phyloP scores from a whole-genome alignment of 2,329 filamentous ascomycete genomes.

The Colletotrichum tabaci region DNA sequence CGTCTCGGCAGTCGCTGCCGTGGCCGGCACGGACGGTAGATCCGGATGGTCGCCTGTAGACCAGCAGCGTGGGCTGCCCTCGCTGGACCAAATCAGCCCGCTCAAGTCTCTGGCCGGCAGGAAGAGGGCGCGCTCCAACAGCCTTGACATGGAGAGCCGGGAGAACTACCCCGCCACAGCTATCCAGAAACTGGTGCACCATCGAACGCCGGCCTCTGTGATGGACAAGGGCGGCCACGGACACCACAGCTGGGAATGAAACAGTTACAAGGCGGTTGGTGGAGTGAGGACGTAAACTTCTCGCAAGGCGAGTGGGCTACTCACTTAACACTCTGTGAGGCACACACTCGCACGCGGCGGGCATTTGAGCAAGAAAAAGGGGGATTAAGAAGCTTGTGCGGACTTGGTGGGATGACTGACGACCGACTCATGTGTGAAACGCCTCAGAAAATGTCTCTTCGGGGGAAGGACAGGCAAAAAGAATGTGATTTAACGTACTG shows the following conservation, averaged over 20 bases:
- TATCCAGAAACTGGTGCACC: slow-evolving; percentile 43
- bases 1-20: slow-evolving; percentile 50
- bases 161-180: slow-evolving; percentile 44
- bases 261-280: slow-evolving; percentile 14
- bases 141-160: slow-evolving; percentile 43
- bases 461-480: not conserved
- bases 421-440: slow-evolving; percentile 39
- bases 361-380: not conserved
- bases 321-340: not conserved
- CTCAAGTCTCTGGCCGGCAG: slow-evolving; percentile 38
- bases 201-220: slow-evolving; percentile 37
- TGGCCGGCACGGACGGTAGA: slow-evolving; percentile 45
- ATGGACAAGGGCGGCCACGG: slow-evolving; percentile 40
- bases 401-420: slow-evolving; percentile 33
- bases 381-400: slow-evolving; percentile 9
- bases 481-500: slow-evolving; percentile 16
- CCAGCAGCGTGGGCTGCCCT: slow-evolving; percentile 40
- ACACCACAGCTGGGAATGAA: slow-evolving; percentile 42
- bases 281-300: not conserved
- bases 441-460: slow-evolving; percentile 12
- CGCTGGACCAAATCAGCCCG: slow-evolving; percentile 42
- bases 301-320: not conserved
- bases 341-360: not conserved
- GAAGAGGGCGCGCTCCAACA: slow-evolving; percentile 43
- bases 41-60: slow-evolving; percentile 41